These are phyloP conservation scores for Calonectria leucothoes DNA, from an alignment of 2,329 filamentous ascomycete species.

Conservation along the genomic window DNA sequence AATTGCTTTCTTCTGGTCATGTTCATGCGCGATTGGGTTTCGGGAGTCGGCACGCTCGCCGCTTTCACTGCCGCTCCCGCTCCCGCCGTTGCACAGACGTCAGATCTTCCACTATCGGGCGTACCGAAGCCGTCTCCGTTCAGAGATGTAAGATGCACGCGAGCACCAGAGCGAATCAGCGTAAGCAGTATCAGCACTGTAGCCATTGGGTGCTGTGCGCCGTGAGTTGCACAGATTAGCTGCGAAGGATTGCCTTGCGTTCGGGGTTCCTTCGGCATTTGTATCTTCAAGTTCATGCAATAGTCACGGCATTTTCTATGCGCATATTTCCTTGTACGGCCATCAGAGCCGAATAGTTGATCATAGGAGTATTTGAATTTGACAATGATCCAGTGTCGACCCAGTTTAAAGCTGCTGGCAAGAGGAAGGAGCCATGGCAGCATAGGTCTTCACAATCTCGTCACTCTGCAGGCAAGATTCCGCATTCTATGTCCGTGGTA, in stretches of 20 bases:
- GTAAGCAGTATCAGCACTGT: not conserved
- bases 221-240: not conserved
- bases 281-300: not conserved
- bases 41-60: not conserved
- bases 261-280: not conserved
- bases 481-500: not conserved
- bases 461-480: not conserved
- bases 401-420: not conserved
- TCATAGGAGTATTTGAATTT: not conserved
- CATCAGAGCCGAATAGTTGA: not conserved
- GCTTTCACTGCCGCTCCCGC: not conserved
- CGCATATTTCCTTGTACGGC: not conserved
- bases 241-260: not conserved
- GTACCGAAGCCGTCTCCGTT: not conserved
- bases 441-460: not conserved
- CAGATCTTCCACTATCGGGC: not conserved
- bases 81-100: too few relatives aligned
- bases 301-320: not conserved
- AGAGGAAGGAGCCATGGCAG: not conserved
- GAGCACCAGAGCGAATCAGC: not conserved
- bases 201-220: not conserved
- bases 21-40: not conserved
- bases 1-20: not conserved
- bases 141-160: not conserved
- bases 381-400: not conserved